phyloP scores from a whole-genome alignment of 140 eudicot genomes.

The Erigeron philadelphicus region DNA sequence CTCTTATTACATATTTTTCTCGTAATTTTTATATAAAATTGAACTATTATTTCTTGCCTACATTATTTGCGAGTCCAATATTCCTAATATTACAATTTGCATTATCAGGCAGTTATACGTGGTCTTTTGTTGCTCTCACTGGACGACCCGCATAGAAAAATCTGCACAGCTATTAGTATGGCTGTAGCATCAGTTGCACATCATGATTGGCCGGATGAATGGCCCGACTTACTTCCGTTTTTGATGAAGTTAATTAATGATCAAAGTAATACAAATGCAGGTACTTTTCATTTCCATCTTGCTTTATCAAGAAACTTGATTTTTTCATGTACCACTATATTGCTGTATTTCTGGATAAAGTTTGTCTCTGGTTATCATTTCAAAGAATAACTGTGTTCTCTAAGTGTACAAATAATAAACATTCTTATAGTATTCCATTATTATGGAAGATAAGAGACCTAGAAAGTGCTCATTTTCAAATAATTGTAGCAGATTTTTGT shows the following conservation, averaged over 20 bases:
- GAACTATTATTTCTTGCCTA: conserved; percentile 9
- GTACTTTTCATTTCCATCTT: conserved; percentile 30
- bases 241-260: conserved; percentile 66
- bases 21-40: conserved; percentile 7
- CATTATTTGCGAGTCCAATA: conserved; percentile 15
- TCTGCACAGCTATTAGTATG: conserved; percentile 92
- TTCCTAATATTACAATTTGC: conserved; percentile 19
- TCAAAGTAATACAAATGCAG: conserved; percentile 73
- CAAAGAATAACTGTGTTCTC: background rate
- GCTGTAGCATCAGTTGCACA: conserved; percentile 88
- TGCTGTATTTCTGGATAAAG: background rate
- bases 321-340: background rate
- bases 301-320: background rate
- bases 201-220: conserved; percentile 96
- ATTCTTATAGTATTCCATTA: background rate
- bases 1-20: background rate
- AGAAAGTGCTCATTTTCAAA: too few relatives aligned
- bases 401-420: background rate
- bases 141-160: conserved; percentile 72
- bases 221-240: conserved; percentile 89
- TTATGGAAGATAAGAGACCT: background rate
- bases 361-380: background rate
- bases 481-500: too few relatives aligned
- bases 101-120: conserved; percentile 63
- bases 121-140: conserved; percentile 64